A percentile compares a stretch with the other conserved stretches of the same genome.
Evolutionary conservation across 2,329 filamentous ascomycete genomes (phyloP).

Genomic region (Ophiocordyceps sinensis): DNA sequence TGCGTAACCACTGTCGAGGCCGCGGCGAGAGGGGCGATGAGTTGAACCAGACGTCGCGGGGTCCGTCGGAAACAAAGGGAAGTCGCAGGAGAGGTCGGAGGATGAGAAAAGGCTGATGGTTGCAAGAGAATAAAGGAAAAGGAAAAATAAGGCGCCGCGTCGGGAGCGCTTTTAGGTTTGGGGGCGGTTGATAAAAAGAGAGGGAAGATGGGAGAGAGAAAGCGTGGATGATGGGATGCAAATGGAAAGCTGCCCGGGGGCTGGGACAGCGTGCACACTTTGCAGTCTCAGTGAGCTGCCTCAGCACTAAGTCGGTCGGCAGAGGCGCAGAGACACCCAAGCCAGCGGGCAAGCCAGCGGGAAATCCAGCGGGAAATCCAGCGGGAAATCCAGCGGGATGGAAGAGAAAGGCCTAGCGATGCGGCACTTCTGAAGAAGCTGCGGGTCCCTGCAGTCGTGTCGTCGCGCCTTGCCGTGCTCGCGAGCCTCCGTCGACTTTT

Average conservation of each 20-base stretch:
- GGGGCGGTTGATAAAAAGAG: constrained; percentile 4
- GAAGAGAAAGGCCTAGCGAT: background rate
- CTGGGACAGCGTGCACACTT: constrained; percentile 5
- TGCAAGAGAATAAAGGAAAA: background rate
- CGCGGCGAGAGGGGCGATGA: constrained; percentile 12
- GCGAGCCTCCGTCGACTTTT: background rate
- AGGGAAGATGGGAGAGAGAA: constrained; percentile 4
- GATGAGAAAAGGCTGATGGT: background rate
- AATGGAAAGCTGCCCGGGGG: constrained; percentile 6
- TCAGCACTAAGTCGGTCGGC: constrained; percentile 2
- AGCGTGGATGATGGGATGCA: background rate
- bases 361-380: no score
- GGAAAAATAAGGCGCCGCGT: background rate
- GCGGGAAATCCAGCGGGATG: background rate
- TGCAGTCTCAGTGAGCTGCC: constrained; percentile 1
- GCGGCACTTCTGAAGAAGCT: no score
- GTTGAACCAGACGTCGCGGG: constrained; percentile 4
- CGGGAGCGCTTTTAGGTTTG: constrained; percentile 3
- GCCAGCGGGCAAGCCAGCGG: background rate
- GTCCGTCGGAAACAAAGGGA: constrained; percentile 3
- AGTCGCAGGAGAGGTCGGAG: constrained; percentile 1
- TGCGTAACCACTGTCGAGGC: constrained; percentile 13
- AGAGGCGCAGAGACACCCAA: background rate
- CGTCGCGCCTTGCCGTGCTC: no score
- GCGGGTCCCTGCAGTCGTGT: no score